These are phyloP conservation scores for Abortiporus biennis DNA, from an alignment of 1,284 basidiomycete genomes.

Conservation along the genomic window DNA sequence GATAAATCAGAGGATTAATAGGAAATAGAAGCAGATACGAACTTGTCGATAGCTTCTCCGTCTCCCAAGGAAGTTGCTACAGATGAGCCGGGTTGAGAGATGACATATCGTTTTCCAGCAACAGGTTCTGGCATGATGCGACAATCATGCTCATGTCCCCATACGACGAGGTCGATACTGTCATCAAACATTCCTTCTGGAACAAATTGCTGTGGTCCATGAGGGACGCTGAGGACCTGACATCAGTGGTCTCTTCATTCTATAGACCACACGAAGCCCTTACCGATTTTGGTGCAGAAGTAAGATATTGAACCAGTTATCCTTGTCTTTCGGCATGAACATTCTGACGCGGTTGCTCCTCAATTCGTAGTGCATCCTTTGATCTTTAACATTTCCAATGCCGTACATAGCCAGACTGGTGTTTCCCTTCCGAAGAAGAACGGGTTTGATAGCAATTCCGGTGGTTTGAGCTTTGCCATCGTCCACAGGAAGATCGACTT, in stretches of 20 bases:
- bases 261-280: conserved; percentile 17
- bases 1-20: conserved; percentile 3
- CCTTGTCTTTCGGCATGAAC: conserved; percentile 89
- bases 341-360: conserved; percentile 91
- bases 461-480: conserved; percentile 61
- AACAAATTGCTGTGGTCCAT: conserved; percentile 88
- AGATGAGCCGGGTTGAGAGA: conserved; percentile 93
- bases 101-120: conserved; percentile 86
- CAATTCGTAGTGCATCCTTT: conserved; percentile 93
- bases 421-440: conserved; percentile 85
- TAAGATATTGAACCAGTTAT: conserved; percentile 94
- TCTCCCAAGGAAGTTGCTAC: conserved; percentile 92
- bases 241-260: conserved; percentile 2
- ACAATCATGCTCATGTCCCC: conserved; percentile 99
- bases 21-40: conserved; percentile 20
- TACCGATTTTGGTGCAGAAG: conserved; percentile 95
- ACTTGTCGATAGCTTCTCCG: conserved; percentile 89
- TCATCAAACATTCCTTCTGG: conserved; percentile 98
- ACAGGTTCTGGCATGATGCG: conserved; percentile 88
- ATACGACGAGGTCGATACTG: conserved; percentile 88
- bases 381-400: conserved; percentile 95
- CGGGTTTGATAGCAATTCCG: conserved; percentile 86
- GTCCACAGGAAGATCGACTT: conserved; percentile 64
- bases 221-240: conserved; percentile 69
- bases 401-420: conserved; percentile 90